Conservation (phyloP, 305 asterid species). For the Fraxinus greggii region DNA sequence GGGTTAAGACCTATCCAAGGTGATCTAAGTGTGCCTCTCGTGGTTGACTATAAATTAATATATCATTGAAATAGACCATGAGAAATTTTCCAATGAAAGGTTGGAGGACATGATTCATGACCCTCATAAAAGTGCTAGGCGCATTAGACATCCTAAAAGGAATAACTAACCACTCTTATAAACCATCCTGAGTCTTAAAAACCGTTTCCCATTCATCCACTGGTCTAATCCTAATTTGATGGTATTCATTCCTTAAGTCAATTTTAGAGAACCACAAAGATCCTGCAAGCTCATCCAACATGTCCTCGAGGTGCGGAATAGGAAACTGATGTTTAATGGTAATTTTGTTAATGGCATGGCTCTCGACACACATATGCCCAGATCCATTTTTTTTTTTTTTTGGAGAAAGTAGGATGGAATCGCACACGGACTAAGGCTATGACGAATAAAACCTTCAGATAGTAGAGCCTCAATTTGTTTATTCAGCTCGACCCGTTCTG, state of each 20-base stretch:
- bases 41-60: background rate
- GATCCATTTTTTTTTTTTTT: background rate
- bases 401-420: background rate
- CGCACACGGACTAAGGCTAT: background rate
- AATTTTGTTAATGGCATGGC: background rate
- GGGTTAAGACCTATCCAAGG: background rate
- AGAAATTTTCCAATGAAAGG: background rate
- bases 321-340: background rate
- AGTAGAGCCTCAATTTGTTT: background rate
- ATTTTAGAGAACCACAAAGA: background rate
- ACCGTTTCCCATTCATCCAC: background rate
- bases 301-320: background rate
- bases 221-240: background rate
- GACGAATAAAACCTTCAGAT: background rate
- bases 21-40: background rate
- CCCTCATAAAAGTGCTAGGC: background rate
- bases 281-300: background rate
- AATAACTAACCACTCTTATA: no score
- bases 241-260: background rate
- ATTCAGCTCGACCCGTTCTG: background rate
- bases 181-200: background rate
- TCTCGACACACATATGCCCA: background rate
- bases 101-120: background rate
- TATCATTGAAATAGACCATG: background rate
- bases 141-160: background rate